These are phyloP conservation scores for Malania oleifera DNA, from an alignment of 164 flowering plant genomes.

Conservation along the genomic window DNA sequence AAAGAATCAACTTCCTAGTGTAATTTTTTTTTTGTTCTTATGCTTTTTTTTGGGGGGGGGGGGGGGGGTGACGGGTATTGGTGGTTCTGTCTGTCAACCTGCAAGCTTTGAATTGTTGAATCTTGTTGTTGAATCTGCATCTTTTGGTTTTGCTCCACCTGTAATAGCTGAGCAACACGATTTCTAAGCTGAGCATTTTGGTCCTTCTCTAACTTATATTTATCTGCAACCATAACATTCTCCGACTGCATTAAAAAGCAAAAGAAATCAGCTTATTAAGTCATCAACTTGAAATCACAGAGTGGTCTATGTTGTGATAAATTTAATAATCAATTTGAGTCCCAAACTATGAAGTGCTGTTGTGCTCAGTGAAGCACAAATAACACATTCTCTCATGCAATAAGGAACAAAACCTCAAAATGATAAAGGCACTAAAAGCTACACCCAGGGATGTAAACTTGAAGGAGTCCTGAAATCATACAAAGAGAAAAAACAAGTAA, in stretches of 20 bases:
- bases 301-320: neutral
- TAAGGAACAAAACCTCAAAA: neutral
- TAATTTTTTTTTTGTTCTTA: no score
- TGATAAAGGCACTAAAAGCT: neutral
- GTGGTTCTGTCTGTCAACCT: conserved; percentile 42
- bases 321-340: no score
- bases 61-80: no score
- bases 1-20: no score
- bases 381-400: neutral
- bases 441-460: no score
- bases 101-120: conserved; percentile 62
- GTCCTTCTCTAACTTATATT: conserved; percentile 79
- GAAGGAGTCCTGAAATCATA: no score
- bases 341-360: neutral
- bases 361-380: neutral
- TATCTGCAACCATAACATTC: conserved; percentile 67
- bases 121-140: conserved; percentile 68
- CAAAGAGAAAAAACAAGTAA: no score
- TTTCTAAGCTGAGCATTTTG: conserved; percentile 83
- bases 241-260: conserved; percentile 57
- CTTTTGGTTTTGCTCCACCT: conserved; percentile 81
- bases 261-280: conserved; percentile 3
- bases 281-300: neutral
- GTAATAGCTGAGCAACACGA: conserved; percentile 81
- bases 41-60: no score